Conservation (phyloP, 177 flowering plant genomes). For the Telopea speciosissima region DNA sequence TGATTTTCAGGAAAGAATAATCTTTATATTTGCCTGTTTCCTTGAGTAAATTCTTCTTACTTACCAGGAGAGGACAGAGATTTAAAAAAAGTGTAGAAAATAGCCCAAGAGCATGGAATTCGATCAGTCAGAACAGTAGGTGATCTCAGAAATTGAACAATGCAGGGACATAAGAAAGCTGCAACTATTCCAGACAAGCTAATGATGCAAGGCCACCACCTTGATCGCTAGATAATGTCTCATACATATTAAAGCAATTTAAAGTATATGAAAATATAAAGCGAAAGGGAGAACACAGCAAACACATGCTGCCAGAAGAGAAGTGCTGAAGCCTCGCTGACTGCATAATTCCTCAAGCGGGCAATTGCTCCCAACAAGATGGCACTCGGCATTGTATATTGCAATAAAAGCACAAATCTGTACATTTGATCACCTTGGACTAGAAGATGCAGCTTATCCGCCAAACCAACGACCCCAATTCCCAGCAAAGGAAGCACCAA, state of each 20-base stretch:
- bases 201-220: too few species aligned
- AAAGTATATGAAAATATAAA: conserved; percentile 63
- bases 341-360: conserved; percentile 88
- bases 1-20: too few species aligned
- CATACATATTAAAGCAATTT: conserved; percentile 41
- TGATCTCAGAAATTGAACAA: too few species aligned
- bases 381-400: conserved; percentile 87
- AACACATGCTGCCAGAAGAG: conserved; percentile 95
- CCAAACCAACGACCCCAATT: conserved; percentile 52
- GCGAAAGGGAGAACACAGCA: conserved; percentile 66
- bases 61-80: too few species aligned
- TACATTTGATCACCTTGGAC: conserved; percentile 61
- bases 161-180: too few species aligned
- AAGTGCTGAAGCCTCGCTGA: conserved; percentile 81
- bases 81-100: too few species aligned
- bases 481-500: conserved; percentile 80
- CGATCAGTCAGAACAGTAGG: too few species aligned
- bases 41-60: too few species aligned
- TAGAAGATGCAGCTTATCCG: conserved; percentile 49
- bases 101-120: too few species aligned
- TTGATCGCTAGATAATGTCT: conserved; percentile 9
- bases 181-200: too few species aligned
- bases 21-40: too few species aligned
- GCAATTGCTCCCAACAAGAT: conserved; percentile 93
- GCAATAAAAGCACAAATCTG: conserved; percentile 70